Conservation (phyloP, 2,329 filamentous ascomycete genomes). For the Sphaerostilbella broomeana region DNA sequence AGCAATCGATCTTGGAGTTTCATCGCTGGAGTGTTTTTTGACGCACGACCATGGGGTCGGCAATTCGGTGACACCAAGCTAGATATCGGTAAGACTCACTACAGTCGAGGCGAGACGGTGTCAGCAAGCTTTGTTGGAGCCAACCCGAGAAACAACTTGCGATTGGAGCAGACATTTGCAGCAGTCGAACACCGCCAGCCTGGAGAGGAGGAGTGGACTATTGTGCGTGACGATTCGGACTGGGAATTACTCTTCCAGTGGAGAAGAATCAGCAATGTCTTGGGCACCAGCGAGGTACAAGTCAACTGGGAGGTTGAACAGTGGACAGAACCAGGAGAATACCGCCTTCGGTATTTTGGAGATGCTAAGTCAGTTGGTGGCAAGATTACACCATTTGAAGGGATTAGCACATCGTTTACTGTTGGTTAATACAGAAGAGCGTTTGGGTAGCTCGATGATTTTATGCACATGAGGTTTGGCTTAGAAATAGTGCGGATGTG, state of each 20-base stretch:
- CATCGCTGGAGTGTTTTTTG: constrained; percentile 70
- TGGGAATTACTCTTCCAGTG: constrained; percentile 79
- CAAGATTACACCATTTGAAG: constrained; percentile 61
- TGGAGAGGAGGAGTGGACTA: constrained; percentile 46
- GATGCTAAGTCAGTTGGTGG: constrained; percentile 64
- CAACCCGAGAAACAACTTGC: constrained; percentile 81
- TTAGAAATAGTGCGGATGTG: neutral
- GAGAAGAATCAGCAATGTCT: constrained; percentile 61
- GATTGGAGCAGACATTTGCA: constrained; percentile 69
- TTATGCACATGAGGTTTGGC: neutral
- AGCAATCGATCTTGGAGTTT: constrained; percentile 68
- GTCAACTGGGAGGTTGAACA: constrained; percentile 73
- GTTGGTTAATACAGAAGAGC: constrained; percentile 13
- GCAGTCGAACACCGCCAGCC: constrained; percentile 53
- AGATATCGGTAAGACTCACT: constrained; percentile 42
- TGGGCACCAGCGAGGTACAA: constrained; percentile 69
- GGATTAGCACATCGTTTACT: constrained; percentile 49
- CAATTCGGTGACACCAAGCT: constrained; percentile 61
- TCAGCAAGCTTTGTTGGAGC: constrained; percentile 71
- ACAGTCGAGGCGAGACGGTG: constrained; percentile 52
- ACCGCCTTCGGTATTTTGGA: constrained; percentile 74
- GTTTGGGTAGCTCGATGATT: neutral
- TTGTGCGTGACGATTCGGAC: constrained; percentile 67
- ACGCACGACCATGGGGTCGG: constrained; percentile 57
- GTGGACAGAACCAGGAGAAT: constrained; percentile 53